Conservation (phyloP, 768 basidiomycete species). For the Pholiota conissans region DNA sequence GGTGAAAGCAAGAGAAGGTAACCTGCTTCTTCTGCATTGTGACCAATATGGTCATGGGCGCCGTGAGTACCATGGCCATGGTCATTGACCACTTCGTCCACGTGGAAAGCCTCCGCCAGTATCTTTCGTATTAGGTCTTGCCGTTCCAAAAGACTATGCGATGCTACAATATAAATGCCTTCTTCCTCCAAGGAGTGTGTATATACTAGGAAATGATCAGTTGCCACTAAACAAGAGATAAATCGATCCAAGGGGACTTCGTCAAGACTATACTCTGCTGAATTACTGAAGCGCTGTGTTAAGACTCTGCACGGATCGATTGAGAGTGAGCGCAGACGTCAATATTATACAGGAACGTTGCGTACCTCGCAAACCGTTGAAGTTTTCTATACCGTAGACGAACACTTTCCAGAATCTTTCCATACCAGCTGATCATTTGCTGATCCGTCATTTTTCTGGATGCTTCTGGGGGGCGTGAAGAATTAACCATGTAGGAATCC, state of each 20-base stretch:
- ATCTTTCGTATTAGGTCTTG: conserved; percentile 78
- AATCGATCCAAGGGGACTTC: conserved; percentile 74
- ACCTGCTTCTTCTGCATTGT: conserved; percentile 59
- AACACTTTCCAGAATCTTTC: conserved; percentile 91
- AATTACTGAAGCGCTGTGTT: conserved; percentile 89
- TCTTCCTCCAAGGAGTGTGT: conserved; percentile 84
- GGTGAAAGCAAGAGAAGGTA: conserved; percentile 91
- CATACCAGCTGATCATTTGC: conserved; percentile 86
- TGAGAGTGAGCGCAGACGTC: conserved; percentile 4
- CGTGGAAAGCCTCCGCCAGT: conserved; percentile 82
- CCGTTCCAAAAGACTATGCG: conserved; percentile 70
- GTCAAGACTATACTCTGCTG: conserved; percentile 86
- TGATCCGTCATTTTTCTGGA: conserved; percentile 70
- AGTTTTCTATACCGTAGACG: conserved; percentile 90
- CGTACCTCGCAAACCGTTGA: conserved; percentile 87
- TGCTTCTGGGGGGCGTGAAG: conserved; percentile 33
- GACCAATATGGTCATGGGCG: conserved; percentile 45
- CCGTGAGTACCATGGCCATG: conserved; percentile 43
- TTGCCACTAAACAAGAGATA: conserved; percentile 73
- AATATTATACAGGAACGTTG: not conserved
- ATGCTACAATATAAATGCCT: conserved; percentile 90
- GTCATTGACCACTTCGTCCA: conserved; percentile 60
- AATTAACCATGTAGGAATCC: conserved; percentile 7
- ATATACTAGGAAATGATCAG: conserved; percentile 93
- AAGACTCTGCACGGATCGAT: conserved; percentile 40